Percentiles rank a stretch among this genome's conserved stretches.
phyloP scores from a whole-genome alignment of 176 grass and related monocot species.

The Rhynchospora tenuis region DNA sequence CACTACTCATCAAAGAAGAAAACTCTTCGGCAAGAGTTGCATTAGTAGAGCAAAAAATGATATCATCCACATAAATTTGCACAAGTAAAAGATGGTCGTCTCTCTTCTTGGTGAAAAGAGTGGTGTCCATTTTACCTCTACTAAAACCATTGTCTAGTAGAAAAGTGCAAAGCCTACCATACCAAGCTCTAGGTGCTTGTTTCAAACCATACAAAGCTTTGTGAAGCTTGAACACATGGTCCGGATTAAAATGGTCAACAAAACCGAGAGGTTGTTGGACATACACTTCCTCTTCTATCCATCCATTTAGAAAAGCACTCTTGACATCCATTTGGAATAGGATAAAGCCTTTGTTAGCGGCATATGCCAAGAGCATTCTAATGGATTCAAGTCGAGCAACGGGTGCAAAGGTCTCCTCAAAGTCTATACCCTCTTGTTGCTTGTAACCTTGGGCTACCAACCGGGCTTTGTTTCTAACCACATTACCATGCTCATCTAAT shows the following conservation, averaged over 20 bases:
- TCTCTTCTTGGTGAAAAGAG: not conserved
- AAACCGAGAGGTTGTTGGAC: not conserved
- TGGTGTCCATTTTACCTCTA: not conserved
- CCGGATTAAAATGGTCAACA: not conserved
- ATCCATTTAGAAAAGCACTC: conserved; percentile 7
- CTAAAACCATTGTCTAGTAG: not conserved
- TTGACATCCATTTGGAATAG: conserved; percentile 15
- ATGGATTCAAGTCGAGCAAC: not conserved
- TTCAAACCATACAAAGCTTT: conserved; percentile 14
- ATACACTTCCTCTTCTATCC: not conserved
- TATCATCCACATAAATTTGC: conserved; percentile 16
- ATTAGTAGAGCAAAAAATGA: conserved; percentile 1
- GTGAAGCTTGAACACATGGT: not conserved
- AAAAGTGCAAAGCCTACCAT: not conserved
- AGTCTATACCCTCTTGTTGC: not conserved
- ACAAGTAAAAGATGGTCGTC: not conserved
- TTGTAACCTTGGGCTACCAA: conserved; percentile 5
- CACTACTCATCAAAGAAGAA: not conserved
- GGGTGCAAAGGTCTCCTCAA: not conserved
- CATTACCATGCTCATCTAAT: not conserved
- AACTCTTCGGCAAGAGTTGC: not conserved
- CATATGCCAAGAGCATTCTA: not conserved
- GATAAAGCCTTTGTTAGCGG: not conserved
- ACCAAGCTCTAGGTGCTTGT: conserved; percentile 1
- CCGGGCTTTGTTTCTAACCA: conserved; percentile 4